Evolutionary conservation across 2,329 filamentous ascomycete genomes (phyloP).

Genomic region (Trichoderma cornu-damae): DNA sequence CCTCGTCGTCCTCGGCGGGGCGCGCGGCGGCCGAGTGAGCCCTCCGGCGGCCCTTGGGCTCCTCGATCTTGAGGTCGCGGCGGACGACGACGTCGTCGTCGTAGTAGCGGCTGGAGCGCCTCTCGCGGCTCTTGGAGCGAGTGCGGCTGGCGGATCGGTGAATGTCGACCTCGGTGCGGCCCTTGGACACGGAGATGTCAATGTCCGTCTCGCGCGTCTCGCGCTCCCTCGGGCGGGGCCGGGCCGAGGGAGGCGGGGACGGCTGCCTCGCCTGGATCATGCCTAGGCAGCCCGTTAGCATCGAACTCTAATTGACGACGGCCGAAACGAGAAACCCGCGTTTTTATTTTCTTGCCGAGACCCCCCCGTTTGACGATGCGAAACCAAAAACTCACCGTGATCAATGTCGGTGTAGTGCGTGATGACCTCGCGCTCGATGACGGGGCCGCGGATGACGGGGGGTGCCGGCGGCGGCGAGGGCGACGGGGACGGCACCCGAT

Average conservation of each 20-base stretch:
- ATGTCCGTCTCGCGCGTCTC: constrained; percentile 45
- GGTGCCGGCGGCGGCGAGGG: constrained; percentile 57
- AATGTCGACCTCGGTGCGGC: constrained; percentile 56
- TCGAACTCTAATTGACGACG: constrained; percentile 2
- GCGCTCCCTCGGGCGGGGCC: constrained; percentile 36
- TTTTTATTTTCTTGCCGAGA: no score
- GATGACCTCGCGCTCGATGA: constrained; percentile 82
- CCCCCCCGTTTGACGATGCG: no score
- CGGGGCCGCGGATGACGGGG: constrained; percentile 66
- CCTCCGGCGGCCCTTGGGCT: constrained; percentile 41
- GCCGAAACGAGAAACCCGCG: not conserved
- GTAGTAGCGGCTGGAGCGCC: constrained; percentile 36
- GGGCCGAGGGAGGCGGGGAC: constrained; percentile 46
- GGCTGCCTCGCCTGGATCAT: constrained; percentile 41
- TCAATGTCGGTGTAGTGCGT: constrained; percentile 85
- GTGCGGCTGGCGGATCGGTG: constrained; percentile 35
- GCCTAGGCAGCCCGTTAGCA: constrained; percentile 34
- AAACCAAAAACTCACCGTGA: constrained; percentile 59
- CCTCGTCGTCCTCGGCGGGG: constrained; percentile 51
- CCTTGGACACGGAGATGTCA: constrained; percentile 52
- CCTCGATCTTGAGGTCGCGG: constrained; percentile 46
- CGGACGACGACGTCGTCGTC: constrained; percentile 66
- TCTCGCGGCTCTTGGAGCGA: constrained; percentile 38
- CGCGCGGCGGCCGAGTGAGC: constrained; percentile 48
- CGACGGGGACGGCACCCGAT: constrained; percentile 42